Percentiles rank a stretch among this genome's conserved stretches.
Conservation (phyloP, 371 early-diverging fungal species). For the Lichtheimia corymbifera region DNA sequence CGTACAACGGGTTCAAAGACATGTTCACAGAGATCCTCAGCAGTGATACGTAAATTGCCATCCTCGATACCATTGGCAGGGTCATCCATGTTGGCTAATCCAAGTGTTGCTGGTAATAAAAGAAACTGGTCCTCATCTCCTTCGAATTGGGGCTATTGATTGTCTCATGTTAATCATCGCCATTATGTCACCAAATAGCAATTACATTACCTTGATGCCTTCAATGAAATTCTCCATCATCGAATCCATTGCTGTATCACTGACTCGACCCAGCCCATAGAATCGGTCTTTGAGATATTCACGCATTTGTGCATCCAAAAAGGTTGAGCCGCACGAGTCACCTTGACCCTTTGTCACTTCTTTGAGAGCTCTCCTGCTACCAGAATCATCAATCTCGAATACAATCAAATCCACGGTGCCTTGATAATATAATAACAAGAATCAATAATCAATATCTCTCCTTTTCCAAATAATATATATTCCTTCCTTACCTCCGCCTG, state of each 20-base stretch:
- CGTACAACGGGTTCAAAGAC: slow-evolving; percentile 61
- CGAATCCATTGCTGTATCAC: slow-evolving; percentile 45
- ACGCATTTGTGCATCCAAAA: slow-evolving; percentile 54
- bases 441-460: neutral
- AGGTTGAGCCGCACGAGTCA: slow-evolving; percentile 57
- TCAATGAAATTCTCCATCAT: slow-evolving; percentile 47
- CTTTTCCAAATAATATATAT: neutral
- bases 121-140: slow-evolving; percentile 59
- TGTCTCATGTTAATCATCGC: neutral
- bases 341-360: slow-evolving; percentile 58
- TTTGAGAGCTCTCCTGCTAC: slow-evolving; percentile 38
- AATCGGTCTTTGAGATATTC: slow-evolving; percentile 44
- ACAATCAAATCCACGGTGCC: slow-evolving; percentile 59
- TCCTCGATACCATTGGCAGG: slow-evolving; percentile 60
- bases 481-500: slow-evolving; percentile 52
- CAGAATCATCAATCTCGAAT: slow-evolving; percentile 46
- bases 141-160: slow-evolving; percentile 54
- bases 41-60: slow-evolving; percentile 51
- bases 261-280: slow-evolving; percentile 41
- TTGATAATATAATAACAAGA: neutral
- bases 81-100: slow-evolving; percentile 53
- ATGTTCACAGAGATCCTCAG: slow-evolving; percentile 47
- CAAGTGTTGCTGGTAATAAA: slow-evolving; percentile 50
- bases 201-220: slow-evolving; percentile 50
- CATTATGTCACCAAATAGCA: too few species aligned